These are phyloP conservation scores for Cystobasidium tubakii DNA, from an alignment of 768 basidiomycete genomes.

Conservation along the genomic window DNA sequence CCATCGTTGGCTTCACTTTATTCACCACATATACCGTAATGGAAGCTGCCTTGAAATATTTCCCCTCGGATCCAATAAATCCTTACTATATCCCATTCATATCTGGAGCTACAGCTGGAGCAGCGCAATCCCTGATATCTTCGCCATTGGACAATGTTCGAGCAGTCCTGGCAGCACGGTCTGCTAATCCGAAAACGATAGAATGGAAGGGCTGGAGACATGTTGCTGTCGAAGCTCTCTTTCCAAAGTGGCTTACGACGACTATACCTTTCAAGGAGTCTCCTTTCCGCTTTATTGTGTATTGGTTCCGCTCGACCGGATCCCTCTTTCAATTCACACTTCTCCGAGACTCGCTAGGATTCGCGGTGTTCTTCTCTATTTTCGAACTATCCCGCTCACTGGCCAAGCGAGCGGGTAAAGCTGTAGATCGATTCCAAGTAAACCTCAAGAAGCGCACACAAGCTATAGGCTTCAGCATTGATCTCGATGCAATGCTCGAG, in stretches of 20 bases:
- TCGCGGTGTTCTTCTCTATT: constrained; percentile 43
- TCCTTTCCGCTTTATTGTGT: constrained; percentile 6
- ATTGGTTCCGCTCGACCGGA: constrained; percentile 42
- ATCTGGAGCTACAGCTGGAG: constrained; percentile 43
- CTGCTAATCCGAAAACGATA: neutral
- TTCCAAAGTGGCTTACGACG: neutral
- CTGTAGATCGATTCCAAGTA: constrained; percentile 33
- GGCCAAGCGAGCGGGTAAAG: constrained; percentile 29
- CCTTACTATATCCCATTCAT: constrained; percentile 40
- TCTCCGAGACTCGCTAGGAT: constrained; percentile 42
- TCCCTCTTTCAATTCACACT: constrained; percentile 38
- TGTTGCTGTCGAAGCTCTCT: constrained; percentile 1
- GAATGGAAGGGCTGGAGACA: constrained; percentile 30
- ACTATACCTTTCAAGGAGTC: neutral
- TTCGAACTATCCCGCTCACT: constrained; percentile 41
- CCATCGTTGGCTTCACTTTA: constrained; percentile 42
- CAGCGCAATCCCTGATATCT: constrained; percentile 43
- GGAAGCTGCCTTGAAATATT: constrained; percentile 27
- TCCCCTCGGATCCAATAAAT: constrained; percentile 3
- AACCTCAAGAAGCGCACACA: constrained; percentile 18
- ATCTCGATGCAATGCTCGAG: constrained; percentile 20
- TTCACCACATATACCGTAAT: constrained; percentile 41
- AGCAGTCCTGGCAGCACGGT: constrained; percentile 37
- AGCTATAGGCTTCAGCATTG: constrained; percentile 9
- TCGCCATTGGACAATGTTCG: constrained; percentile 45